Evolutionary conservation across 495 filamentous ascomycete species (phyloP), one percentile per base, ranked within the genome.

Genomic region (Tuber aestivum): DNA sequence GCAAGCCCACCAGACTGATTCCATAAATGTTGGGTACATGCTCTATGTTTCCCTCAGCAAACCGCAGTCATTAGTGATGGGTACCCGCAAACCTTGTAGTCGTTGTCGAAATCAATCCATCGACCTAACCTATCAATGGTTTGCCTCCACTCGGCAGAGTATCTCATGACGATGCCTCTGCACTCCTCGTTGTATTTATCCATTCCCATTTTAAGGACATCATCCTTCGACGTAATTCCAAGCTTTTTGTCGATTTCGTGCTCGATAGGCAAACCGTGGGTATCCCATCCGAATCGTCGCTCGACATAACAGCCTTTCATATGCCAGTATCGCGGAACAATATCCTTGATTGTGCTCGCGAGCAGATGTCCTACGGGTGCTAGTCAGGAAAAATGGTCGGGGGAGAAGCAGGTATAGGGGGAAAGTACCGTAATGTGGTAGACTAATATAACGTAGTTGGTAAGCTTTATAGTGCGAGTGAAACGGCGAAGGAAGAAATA

Each of bases 241-340:
- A 97, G 87, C 84, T 96, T 95, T 89, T 98, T 97, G 88, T 99
- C 95, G 79, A 98, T 98, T 86, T 98, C 95, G 83, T 97, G 92
- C 84, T 99, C 95, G 77, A 99, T 94, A 14, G 95, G 95, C 38
- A 99, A 86, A 74, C 95, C 95, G 83, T 99, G 95, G 27, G 95
- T 97, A 83, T 99, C 95, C 95, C 89, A 91, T 42, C 89, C 89
- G 70, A 90, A 91, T 45, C 87, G 84, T 69, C 90, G 86, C 85
- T 91, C 89, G 40, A 98, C 95, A 86, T 95, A 90, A 81, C 91
- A 90, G 20, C 95, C 95, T 84, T 96, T 97, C 94, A 97, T 97
- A 45, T 94, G 94, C 95, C 95, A 98, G 83, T 97, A 98, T 78
- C 94, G 86, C 1, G 95, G 94, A 79, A 98, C 95, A 76, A 97